These are phyloP conservation scores for Brettanomyces naardenensis DNA, from an alignment of 805 yeast genomes.

Conservation along the genomic window DNA sequence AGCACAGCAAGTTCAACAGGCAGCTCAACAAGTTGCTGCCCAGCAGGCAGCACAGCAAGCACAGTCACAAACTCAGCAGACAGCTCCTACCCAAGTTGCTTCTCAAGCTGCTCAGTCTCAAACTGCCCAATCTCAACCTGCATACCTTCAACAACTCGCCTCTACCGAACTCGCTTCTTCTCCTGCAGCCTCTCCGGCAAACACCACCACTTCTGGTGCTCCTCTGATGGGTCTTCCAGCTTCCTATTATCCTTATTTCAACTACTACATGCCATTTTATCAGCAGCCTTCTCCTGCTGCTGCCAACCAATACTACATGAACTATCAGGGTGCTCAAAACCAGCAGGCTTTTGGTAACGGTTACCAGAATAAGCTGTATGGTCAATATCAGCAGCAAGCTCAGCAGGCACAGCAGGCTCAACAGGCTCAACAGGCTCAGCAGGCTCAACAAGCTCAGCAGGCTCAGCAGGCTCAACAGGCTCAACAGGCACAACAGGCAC, in stretches of 20 bases:
- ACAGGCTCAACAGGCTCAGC: slow-evolving; percentile 8
- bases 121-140: slow-evolving; percentile 3
- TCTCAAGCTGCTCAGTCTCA: slow-evolving; percentile 4
- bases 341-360: slow-evolving; percentile 13
- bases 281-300: slow-evolving; percentile 22
- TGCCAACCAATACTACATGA: slow-evolving; percentile 20
- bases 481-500: slow-evolving; percentile 10
- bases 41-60: slow-evolving; percentile 9
- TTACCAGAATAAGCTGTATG: slow-evolving; percentile 21
- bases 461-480: slow-evolving; percentile 12
- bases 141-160: not conserved
- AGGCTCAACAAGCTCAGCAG: slow-evolving; percentile 9
- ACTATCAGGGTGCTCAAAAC: slow-evolving; percentile 19
- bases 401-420: slow-evolving; percentile 3
- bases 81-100: slow-evolving; percentile 9
- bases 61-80: slow-evolving; percentile 11
- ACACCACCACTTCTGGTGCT: slow-evolving; percentile 11
- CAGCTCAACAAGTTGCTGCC: slow-evolving; percentile 7
- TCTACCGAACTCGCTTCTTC: slow-evolving; percentile 7
- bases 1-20: slow-evolving; percentile 10
- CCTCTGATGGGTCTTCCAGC: slow-evolving; percentile 26
- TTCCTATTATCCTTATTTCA: slow-evolving; percentile 24
- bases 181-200: slow-evolving; percentile 13
- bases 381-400: slow-evolving; percentile 18
- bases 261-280: slow-evolving; percentile 24